phyloP scores from a whole-genome alignment of 2,329 filamentous ascomycete genomes.

The Colletotrichum scovillei region DNA sequence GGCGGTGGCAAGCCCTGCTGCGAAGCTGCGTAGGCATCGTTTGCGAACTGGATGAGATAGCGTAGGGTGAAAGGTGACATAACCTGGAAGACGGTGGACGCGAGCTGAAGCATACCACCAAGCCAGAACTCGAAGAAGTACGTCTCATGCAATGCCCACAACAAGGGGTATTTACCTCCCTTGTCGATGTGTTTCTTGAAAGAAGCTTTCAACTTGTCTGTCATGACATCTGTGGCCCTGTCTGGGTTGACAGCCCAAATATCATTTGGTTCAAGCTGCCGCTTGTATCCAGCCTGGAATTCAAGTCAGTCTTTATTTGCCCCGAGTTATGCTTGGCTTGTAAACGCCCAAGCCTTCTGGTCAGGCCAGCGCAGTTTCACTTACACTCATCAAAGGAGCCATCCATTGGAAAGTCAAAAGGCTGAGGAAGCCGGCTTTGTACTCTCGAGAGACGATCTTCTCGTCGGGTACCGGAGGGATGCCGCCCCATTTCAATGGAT shows the following conservation, averaged over 20 bases:
- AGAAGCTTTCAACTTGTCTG: slow-evolving; percentile 71
- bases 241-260: slow-evolving; percentile 90
- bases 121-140: slow-evolving; percentile 88
- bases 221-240: slow-evolving; percentile 77
- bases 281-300: slow-evolving; percentile 81
- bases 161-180: slow-evolving; percentile 78
- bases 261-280: slow-evolving; percentile 84
- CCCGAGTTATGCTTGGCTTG: neutral
- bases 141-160: slow-evolving; percentile 87
- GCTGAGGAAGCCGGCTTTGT: slow-evolving; percentile 80
- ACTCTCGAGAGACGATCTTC: slow-evolving; percentile 71
- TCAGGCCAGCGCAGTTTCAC: slow-evolving; percentile 41
- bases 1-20: slow-evolving; percentile 65
- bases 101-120: slow-evolving; percentile 81
- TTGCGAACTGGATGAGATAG: slow-evolving; percentile 87
- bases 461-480: slow-evolving; percentile 67
- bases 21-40: slow-evolving; percentile 79
- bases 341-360: neutral
- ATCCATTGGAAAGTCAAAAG: slow-evolving; percentile 90
- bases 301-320: neutral
- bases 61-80: slow-evolving; percentile 87
- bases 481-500: slow-evolving; percentile 70
- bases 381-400: slow-evolving; percentile 82
- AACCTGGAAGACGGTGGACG: slow-evolving; percentile 80
- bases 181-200: slow-evolving; percentile 76